Evolutionary conservation across 306 rosid species (phyloP), one percentile per base, ranked within the genome.

Genomic region (Acacia acuminata): DNA sequence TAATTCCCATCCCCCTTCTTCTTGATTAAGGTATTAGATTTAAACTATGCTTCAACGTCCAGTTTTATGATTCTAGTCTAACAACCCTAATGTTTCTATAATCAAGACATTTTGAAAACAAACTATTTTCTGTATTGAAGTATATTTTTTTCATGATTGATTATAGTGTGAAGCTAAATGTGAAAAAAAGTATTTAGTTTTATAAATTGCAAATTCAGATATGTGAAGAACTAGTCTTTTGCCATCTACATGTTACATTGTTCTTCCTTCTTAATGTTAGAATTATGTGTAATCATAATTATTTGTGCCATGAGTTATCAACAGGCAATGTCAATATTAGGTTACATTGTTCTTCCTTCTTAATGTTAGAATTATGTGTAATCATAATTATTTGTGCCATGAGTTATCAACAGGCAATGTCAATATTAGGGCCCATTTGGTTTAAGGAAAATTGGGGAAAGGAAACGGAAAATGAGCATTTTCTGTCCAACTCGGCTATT

Each of bases 241-340:
- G n/a, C n/a, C n/a, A 36, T 56, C 24, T 75, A 30, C 75, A 20
- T 45, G 14, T 77, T 25, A 51, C 22, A 16, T 50, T 53, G 22
- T 47, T 42, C 42, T 53, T 76, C 65, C 42, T 32, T 44, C 20
- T 79, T 19, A 7, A 67, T 32, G 47, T 17, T 17, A 71, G 71
- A 79, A 44, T 43, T 27, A 42, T 65, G 73, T 16, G 63, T 71
- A 10, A 42, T n/a, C 45, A n/a, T 64, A 65, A 64, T 73, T 53
- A 27, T 50, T 34, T n/a, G 6, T 25, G 7, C 32, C 44, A 56
- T 67, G 8, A 32, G 38, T 61, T 61, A 17, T 50, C 50, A 67
- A 40, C 66, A 40, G 32, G 60, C 67, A 40, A 14, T 78, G 43
- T 66, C 69, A 84, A 11, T 64, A 4, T 67, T 53, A 47, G 65